Percentiles rank a stretch among this genome's conserved stretches.
These are phyloP conservation scores for Lactarius akahatsu DNA, from an alignment of 768 basidiomycete genomes.

Conservation along the genomic window DNA sequence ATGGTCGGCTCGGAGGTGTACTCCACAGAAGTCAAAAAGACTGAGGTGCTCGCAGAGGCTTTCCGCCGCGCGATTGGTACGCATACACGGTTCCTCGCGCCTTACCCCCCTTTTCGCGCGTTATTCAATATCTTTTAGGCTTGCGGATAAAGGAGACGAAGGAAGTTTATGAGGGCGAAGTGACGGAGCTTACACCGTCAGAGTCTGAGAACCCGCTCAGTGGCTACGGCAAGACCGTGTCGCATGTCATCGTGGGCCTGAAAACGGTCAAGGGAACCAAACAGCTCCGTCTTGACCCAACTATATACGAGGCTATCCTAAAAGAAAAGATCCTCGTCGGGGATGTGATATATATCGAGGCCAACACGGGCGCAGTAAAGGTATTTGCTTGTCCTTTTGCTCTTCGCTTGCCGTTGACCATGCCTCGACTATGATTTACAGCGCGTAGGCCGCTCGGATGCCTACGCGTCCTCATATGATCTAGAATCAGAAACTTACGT, in stretches of 20 bases:
- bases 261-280: conserved; percentile 89
- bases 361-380: conserved; percentile 93
- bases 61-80: conserved; percentile 94
- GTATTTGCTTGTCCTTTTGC: conserved; percentile 41
- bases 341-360: conserved; percentile 95
- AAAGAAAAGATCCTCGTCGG: conserved; percentile 97
- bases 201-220: conserved; percentile 97
- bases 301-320: conserved; percentile 94
- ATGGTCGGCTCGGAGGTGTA: conserved; percentile 99
- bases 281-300: conserved; percentile 90
- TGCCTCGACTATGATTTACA: conserved; percentile 35
- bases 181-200: conserved; percentile 93
- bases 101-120: not conserved
- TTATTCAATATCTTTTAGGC: conserved; percentile 47
- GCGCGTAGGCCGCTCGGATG: conserved; percentile 96
- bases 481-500: conserved; percentile 99
- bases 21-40: conserved; percentile 97
- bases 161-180: conserved; percentile 97
- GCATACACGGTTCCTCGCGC: conserved; percentile 33
- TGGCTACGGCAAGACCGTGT: conserved; percentile 97
- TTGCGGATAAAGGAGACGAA: conserved; percentile 99
- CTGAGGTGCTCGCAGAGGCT: conserved; percentile 92
- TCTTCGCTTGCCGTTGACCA: not conserved
- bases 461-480: conserved; percentile 96
- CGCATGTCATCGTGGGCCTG: conserved; percentile 94